phyloP scores from a whole-genome alignment of 2,329 filamentous ascomycete species.

The Xylariales sp. region DNA sequence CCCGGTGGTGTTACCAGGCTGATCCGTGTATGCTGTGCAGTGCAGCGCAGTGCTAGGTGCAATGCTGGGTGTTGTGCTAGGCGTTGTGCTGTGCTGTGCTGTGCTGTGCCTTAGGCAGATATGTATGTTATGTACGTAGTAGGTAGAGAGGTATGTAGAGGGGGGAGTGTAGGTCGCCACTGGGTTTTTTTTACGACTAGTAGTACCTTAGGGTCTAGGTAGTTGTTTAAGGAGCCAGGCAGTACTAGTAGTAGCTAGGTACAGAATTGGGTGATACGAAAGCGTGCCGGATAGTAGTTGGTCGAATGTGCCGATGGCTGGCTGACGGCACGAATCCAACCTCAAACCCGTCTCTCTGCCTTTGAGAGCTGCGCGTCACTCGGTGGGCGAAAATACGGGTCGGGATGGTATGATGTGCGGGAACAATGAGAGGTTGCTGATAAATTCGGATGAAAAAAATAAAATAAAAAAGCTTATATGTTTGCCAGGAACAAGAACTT shows the following conservation, averaged over 20 bases:
- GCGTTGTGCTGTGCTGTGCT: no score
- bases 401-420: slow-evolving; percentile 5
- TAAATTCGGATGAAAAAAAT: no score
- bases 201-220: no score
- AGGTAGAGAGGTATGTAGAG: no score
- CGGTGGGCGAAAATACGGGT: slow-evolving; percentile 4
- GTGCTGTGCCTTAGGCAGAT: no score
- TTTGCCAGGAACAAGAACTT: slow-evolving; percentile 7
- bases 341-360: slow-evolving; percentile 4
- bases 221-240: neutral
- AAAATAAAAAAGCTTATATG: slow-evolving; percentile 1
- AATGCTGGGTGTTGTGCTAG: no score
- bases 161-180: no score
- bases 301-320: slow-evolving; percentile 26
- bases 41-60: neutral
- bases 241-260: slow-evolving; percentile 6
- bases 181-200: no score
- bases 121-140: no score
- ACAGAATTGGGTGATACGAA: slow-evolving; percentile 19
- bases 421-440: no score
- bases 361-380: slow-evolving; percentile 22
- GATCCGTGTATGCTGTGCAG: neutral
- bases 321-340: slow-evolving; percentile 16
- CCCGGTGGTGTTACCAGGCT: neutral
- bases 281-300: slow-evolving; percentile 10